Evolutionary conservation across 345 rosid species (phyloP).

Genomic region (Salix brachista): DNA sequence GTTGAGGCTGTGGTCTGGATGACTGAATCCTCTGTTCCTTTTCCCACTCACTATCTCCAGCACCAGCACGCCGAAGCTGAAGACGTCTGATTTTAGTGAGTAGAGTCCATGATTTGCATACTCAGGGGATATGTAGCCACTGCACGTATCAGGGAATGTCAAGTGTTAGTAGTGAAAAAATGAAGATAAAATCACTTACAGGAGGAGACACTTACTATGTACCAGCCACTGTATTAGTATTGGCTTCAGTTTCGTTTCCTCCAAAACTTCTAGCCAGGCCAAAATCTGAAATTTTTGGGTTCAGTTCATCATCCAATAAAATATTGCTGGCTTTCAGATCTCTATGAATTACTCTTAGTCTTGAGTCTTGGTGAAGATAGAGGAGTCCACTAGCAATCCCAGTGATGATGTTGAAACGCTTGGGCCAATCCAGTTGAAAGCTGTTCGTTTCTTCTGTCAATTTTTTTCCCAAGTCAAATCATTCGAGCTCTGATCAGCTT

Average conservation of each 20-base stretch:
- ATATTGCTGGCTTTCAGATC: background rate
- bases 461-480: background rate
- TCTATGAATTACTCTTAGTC: background rate
- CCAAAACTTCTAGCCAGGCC: background rate
- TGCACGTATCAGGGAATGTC: background rate
- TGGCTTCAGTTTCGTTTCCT: background rate
- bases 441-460: background rate
- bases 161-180: background rate
- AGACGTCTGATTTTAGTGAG: constrained; percentile 12
- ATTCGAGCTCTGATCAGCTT: too few relatives aligned
- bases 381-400: background rate
- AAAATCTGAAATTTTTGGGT: background rate
- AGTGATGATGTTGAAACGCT: background rate
- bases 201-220: background rate
- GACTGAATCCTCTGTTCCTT: constrained; percentile 6
- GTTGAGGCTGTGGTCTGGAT: constrained; percentile 7
- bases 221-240: background rate
- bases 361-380: background rate
- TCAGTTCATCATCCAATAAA: background rate
- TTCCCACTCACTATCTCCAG: constrained; percentile 1
- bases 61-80: constrained; percentile 9
- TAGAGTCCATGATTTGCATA: constrained; percentile 7
- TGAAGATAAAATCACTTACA: too few relatives aligned
- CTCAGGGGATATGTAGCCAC: constrained; percentile 12
- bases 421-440: background rate